These are phyloP conservation scores for Verbena officinalis DNA, from an alignment of 257 asterid species.

Conservation along the genomic window DNA sequence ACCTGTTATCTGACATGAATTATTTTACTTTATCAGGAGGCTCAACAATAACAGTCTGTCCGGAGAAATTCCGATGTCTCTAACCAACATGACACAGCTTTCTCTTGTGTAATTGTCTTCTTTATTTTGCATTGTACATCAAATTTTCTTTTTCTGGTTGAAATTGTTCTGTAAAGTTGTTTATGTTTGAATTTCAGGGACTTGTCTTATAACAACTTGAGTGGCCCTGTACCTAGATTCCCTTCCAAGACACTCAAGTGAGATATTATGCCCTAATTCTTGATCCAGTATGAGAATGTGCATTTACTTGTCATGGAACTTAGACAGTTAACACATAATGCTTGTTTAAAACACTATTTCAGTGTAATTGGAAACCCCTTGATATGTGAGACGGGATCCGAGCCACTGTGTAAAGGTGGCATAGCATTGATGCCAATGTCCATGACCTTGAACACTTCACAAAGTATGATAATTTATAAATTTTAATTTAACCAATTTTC, in stretches of 20 bases:
- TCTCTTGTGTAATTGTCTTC: conserved; percentile 69
- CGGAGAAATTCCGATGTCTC: conserved; percentile 74
- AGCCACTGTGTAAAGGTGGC: conserved; percentile 66
- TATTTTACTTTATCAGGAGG: conserved; percentile 56
- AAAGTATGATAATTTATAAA: conserved; percentile 41
- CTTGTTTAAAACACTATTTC: conserved; percentile 20
- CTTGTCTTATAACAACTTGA: conserved; percentile 92
- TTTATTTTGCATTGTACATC: conserved; percentile 10
- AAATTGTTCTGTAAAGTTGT: conserved; percentile 13
- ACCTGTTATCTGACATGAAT: conserved; percentile 8
- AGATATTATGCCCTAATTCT: conserved; percentile 27
- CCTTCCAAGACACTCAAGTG: conserved; percentile 89
- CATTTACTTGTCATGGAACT: conserved; percentile 4
- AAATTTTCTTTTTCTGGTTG: neutral
- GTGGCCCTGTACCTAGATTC: conserved; percentile 78
- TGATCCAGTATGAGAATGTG: neutral
- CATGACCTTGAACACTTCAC: conserved; percentile 74
- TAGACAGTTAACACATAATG: conserved; percentile 8
- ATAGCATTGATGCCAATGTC: conserved; percentile 83
- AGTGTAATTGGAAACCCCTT: conserved; percentile 86
- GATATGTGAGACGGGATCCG: conserved; percentile 65
- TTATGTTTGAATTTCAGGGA: conserved; percentile 57
- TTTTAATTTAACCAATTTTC: too few relatives aligned
- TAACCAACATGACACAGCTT: conserved; percentile 74
- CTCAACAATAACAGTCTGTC: conserved; percentile 85